Evolutionary conservation across 208 protist species (phyloP), one percentile per base, ranked within the genome.

Genomic region (Leishmania tarentolae): DNA sequence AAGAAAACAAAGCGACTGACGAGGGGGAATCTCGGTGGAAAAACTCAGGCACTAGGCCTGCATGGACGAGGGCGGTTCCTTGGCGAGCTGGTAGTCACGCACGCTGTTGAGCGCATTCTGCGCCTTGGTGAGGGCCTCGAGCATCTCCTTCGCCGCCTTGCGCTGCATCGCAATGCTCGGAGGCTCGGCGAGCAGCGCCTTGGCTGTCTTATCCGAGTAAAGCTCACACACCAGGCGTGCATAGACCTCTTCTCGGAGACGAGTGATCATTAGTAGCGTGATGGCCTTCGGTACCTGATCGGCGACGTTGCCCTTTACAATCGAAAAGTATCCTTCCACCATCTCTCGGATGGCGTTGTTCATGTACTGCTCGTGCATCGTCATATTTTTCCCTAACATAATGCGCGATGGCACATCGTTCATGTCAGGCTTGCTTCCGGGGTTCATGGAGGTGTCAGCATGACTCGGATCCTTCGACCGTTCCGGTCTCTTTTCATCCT

Each of bases 211-310:
- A 24, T 98, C 96, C 35, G 93, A 93, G 89, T 99, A 99, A 28
- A 99, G 88, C 53, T 95, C 90, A 19, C 87, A 79, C 76, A 99
- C 98, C 7, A 99, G 85, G 40, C 95, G 91, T n/a, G 93, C 97
- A 83, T 99, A 98, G 31, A 99, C 90, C 76, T 97, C 90, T 75
- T 94, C 89, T 5, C 95, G 93, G 78, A 97, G 81, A 2, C 94
- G 91, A 19, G 99, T 97, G 70, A 99, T 99, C 81, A 99, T 95
- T 72, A 99, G 99, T 77, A 99, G 93, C 76, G 99, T 99, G 74
- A 99, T 99, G 37, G 97, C 94, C 90, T 99, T 99, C 59, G 99
- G 99, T 13, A 99, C 97, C 79, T 96, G 91, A 82, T 99, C 99
- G 57, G 91, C 80, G 35, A 99, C 91, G 89, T 94, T 98, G 59